Evolutionary conservation across 139 green algal genomes (phyloP).

Genomic region (Bryopsis sp.): DNA sequence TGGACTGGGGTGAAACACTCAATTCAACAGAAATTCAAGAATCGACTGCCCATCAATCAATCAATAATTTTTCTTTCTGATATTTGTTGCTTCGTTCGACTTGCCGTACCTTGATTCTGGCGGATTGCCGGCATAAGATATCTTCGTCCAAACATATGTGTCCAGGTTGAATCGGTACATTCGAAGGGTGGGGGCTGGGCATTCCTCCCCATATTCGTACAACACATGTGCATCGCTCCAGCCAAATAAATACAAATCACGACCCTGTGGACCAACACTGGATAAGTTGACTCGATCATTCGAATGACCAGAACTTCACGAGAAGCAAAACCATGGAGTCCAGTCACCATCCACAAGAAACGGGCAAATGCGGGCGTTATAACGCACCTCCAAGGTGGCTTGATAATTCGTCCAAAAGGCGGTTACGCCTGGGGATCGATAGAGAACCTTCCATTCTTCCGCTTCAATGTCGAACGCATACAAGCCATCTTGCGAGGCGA

Average conservation of each 20-base stretch:
- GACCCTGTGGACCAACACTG: not conserved
- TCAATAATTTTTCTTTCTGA: too few relatives aligned
- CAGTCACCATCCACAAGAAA: too few relatives aligned
- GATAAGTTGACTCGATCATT: not conserved
- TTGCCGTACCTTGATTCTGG: not conserved
- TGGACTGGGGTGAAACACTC: too few relatives aligned
- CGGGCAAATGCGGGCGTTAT: not conserved
- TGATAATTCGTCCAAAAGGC: constrained; percentile 1
- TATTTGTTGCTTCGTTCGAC: too few relatives aligned
- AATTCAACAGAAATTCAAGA: too few relatives aligned
- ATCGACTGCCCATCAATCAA: too few relatives aligned
- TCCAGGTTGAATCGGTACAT: constrained; percentile 4
- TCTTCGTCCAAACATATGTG: not conserved
- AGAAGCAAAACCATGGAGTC: too few relatives aligned
- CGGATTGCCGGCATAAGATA: not conserved
- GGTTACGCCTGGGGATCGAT: not conserved
- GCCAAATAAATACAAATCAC: constrained; percentile 6
- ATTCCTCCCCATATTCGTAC: not conserved
- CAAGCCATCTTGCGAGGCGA: not conserved
- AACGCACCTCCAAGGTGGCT: not conserved
- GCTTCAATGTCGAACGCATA: not conserved
- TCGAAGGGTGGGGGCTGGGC: not conserved
- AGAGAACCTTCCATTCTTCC: not conserved
- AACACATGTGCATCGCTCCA: not conserved
- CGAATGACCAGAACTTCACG: too few relatives aligned